Percentiles rank a stretch among this genome's conserved stretches.
Conservation (phyloP, 331 rosid species). For the Saraca asoca region DNA sequence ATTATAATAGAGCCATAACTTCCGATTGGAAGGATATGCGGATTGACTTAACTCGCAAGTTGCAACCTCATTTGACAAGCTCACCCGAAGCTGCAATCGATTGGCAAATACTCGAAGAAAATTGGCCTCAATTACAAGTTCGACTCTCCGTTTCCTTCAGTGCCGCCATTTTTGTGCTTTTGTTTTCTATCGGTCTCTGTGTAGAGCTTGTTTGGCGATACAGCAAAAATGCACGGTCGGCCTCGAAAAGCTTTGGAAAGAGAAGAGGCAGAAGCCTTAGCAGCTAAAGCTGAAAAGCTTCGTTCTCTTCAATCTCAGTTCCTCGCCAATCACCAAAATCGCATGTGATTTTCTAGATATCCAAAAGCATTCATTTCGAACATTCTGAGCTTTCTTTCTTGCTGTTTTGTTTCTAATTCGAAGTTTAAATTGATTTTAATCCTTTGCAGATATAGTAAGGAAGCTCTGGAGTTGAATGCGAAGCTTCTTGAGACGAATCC, state of each 20-base stretch:
- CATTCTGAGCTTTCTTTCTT: not conserved
- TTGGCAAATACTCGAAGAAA: no score
- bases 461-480: slow-evolving; percentile 66
- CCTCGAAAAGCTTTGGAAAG: slow-evolving; percentile 72
- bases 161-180: no score
- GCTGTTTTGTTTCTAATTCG: not conserved
- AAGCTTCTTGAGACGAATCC: slow-evolving; percentile 75
- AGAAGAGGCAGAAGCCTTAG: slow-evolving; percentile 60
- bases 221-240: slow-evolving; percentile 77
- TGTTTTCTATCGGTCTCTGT: no score
- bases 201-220: not conserved
- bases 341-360: slow-evolving; percentile 33
- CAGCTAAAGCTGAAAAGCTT: slow-evolving; percentile 63
- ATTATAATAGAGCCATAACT: no score
- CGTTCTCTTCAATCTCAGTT: slow-evolving; percentile 68
- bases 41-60: no score
- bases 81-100: no score
- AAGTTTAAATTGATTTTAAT: slow-evolving; percentile 12
- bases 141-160: no score
- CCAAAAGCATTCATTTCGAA: slow-evolving; percentile 6
- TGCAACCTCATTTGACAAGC: no score
- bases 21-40: no score
- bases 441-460: slow-evolving; percentile 57
- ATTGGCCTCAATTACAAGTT: no score
- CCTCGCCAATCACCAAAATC: slow-evolving; percentile 61